These are phyloP conservation scores for Saprolegnia diclina DNA, from an alignment of 352 stramenopile genomes.

Conservation along the genomic window DNA sequence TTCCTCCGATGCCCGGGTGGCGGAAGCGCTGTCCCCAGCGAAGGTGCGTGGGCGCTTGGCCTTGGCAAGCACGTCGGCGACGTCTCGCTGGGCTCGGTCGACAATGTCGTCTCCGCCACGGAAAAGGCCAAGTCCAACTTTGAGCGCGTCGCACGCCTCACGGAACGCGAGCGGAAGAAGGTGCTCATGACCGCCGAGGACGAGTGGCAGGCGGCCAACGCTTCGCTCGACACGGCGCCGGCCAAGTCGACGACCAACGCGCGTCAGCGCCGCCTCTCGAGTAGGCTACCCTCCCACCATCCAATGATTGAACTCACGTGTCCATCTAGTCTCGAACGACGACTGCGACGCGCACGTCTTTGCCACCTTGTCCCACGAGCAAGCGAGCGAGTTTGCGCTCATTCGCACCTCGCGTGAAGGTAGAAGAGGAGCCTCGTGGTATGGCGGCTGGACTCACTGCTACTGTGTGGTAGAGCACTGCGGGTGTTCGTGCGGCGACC, in stretches of 20 bases:
- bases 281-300: not conserved
- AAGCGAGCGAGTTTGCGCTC: slow-evolving; percentile 74
- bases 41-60: slow-evolving; percentile 75
- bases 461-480: slow-evolving; percentile 29
- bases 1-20: slow-evolving; percentile 76
- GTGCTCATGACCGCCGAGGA: slow-evolving; percentile 49
- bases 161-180: slow-evolving; percentile 58
- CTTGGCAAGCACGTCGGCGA: slow-evolving; percentile 57
- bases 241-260: slow-evolving; percentile 31
- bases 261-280: slow-evolving; percentile 21
- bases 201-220: slow-evolving; percentile 2
- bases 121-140: not conserved
- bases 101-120: not conserved
- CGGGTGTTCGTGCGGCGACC: slow-evolving; percentile 73
- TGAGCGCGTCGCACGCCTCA: slow-evolving; percentile 58
- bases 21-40: slow-evolving; percentile 65
- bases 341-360: slow-evolving; percentile 43
- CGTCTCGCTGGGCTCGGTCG: slow-evolving; percentile 60
- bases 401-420: slow-evolving; percentile 77
- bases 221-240: slow-evolving; percentile 2
- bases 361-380: slow-evolving; percentile 70
- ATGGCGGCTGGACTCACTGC: too few relatives aligned
- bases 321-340: slow-evolving; percentile 4
- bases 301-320: not conserved
- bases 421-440: not conserved